phyloP scores from a whole-genome alignment of 2,329 filamentous ascomycete species.

The Botrytis pseudocinerea region DNA sequence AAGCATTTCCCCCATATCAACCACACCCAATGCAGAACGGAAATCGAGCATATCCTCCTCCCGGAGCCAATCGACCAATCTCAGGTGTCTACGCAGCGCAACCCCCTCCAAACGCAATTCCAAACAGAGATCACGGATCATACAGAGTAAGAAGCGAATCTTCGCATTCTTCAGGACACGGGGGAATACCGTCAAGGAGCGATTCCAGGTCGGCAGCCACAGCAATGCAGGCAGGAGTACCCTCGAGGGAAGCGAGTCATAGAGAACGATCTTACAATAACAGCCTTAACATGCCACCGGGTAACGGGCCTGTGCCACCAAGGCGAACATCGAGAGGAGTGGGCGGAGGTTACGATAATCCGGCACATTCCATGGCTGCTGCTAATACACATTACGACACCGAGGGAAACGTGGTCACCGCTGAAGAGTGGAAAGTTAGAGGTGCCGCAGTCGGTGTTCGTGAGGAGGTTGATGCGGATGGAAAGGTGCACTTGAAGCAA shows the following conservation, averaged over 20 bases:
- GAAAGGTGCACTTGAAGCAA: conserved; percentile 75
- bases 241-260: conserved; percentile 68
- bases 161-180: conserved; percentile 56
- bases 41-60: conserved; percentile 42
- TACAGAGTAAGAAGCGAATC: conserved; percentile 60
- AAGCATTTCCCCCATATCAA: conserved; percentile 46
- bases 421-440: conserved; percentile 93
- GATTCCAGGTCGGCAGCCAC: conserved; percentile 60
- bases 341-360: conserved; percentile 53
- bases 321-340: conserved; percentile 75
- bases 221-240: conserved; percentile 60
- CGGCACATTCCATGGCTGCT: conserved; percentile 34
- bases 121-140: conserved; percentile 44
- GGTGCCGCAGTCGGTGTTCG: conserved; percentile 84
- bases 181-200: conserved; percentile 54
- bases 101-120: conserved; percentile 44
- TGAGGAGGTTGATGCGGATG: conserved; percentile 81
- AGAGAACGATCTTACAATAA: conserved; percentile 68
- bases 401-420: conserved; percentile 61
- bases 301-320: conserved; percentile 67
- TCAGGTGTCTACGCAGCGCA: conserved; percentile 49
- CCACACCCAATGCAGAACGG: conserved; percentile 45
- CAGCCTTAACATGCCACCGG: conserved; percentile 51
- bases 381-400: conserved; percentile 50
- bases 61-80: conserved; percentile 45